Percentiles rank a stretch among this genome's conserved stretches.
Conservation (phyloP, 768 basidiomycete species). For the Rhizopogon rudus region DNA sequence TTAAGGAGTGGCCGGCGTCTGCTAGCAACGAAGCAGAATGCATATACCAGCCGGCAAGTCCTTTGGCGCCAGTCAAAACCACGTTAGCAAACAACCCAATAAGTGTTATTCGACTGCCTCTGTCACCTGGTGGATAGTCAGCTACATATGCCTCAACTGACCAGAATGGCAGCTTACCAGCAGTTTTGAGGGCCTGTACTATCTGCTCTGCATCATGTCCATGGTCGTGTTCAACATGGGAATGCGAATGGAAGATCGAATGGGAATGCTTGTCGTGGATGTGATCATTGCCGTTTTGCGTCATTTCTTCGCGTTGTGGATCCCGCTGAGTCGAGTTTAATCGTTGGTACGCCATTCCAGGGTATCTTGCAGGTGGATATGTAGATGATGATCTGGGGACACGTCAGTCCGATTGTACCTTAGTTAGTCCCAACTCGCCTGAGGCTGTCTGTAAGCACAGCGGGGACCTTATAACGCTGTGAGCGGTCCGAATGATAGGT, state of each 20-base stretch:
- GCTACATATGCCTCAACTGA: background rate
- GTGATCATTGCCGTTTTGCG: slow-evolving; percentile 24
- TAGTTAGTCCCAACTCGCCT: slow-evolving; percentile 1
- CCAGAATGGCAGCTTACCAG: slow-evolving; percentile 38
- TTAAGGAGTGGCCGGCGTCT: slow-evolving; percentile 89
- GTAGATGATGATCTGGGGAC: slow-evolving; percentile 11
- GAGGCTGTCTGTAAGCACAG: background rate
- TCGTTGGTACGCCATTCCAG: slow-evolving; percentile 18
- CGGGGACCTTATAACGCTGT: background rate
- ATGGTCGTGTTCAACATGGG: slow-evolving; percentile 56
- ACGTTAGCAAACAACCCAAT: slow-evolving; percentile 83
- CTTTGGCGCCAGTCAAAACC: slow-evolving; percentile 77
- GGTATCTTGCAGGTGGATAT: background rate
- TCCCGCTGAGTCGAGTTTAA: slow-evolving; percentile 12
- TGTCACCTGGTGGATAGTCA: slow-evolving; percentile 48
- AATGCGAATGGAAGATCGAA: slow-evolving; percentile 64
- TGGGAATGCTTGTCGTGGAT: slow-evolving; percentile 44
- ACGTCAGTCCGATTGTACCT: slow-evolving; percentile 5
- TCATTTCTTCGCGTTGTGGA: slow-evolving; percentile 24
- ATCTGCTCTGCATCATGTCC: slow-evolving; percentile 61
- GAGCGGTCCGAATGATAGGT: background rate
- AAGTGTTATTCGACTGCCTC: slow-evolving; percentile 80
- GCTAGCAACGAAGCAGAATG: slow-evolving; percentile 90
- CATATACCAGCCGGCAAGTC: slow-evolving; percentile 82
- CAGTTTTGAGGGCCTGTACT: slow-evolving; percentile 60